Percentiles rank a stretch among this genome's conserved stretches.
phyloP scores from a whole-genome alignment of 768 basidiomycete species.

The Daedaleopsis nitida region DNA sequence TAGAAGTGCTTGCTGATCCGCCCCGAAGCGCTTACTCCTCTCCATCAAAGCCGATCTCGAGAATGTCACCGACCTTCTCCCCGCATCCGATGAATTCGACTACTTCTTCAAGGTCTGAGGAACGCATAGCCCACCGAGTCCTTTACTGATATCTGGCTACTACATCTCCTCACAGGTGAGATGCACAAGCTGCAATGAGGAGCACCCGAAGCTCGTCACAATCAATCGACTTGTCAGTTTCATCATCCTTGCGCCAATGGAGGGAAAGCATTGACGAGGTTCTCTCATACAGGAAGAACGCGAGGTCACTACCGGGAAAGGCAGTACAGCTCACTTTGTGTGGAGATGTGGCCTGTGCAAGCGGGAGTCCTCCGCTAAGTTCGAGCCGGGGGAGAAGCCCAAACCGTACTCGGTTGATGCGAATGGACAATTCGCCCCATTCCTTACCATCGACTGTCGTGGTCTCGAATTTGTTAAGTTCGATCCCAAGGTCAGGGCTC shows the following conservation, averaged over 20 bases:
- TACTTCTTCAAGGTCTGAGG: constrained; percentile 72
- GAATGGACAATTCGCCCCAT: constrained; percentile 57
- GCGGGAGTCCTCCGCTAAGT: constrained; percentile 81
- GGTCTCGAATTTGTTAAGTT: constrained; percentile 84
- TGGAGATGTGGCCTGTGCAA: constrained; percentile 81
- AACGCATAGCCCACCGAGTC: constrained; percentile 3
- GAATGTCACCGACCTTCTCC: constrained; percentile 70
- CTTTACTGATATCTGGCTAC: not conserved
- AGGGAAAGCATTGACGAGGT: not conserved
- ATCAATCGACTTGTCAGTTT: constrained; percentile 65
- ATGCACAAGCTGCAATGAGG: constrained; percentile 79
- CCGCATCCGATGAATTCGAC: constrained; percentile 69
- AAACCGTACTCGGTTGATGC: constrained; percentile 63
- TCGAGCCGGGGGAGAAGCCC: constrained; percentile 53
- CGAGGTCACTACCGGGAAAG: constrained; percentile 67
- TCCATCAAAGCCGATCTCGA: constrained; percentile 82
- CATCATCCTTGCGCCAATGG: not conserved
- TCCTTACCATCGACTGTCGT: constrained; percentile 80
- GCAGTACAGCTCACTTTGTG: constrained; percentile 73
- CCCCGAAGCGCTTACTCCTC: constrained; percentile 54
- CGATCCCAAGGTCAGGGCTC: constrained; percentile 60
- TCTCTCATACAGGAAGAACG: constrained; percentile 57
- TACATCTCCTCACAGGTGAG: constrained; percentile 51
- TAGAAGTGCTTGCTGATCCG: not conserved
- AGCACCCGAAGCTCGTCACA: constrained; percentile 69